Base-by-base conservation (phyloP, 2,329 filamentous ascomycete genomes). In the Penicillium sp. region DNA sequence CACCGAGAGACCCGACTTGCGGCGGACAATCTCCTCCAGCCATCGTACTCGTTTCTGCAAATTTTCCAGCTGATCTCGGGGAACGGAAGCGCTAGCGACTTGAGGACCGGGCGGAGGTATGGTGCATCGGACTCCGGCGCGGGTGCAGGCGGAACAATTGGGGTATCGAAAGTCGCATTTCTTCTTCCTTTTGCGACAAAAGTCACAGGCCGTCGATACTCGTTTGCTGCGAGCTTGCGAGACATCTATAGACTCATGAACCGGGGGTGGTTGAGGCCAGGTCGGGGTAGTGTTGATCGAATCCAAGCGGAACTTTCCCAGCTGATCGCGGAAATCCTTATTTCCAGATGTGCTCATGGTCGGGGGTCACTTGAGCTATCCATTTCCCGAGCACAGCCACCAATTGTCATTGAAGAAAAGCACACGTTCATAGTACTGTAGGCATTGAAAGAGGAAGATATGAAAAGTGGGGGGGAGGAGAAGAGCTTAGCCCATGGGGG, bases 81-180 rank as follows among this genome's bases (percentile, higher is more conserved):
- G 72, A 2, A 75, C 72, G 18, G 72, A 71, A 44, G 71, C 67
- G 55, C 61, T 73, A 39, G 72, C 69, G 58, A 74, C 67, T 55
- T 73, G 71, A 11, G 72, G 70, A 5, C 72, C 72, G 10, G 71
- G 72, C 2, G 72, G 71, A 18, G 72, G 71, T 26, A 75, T 71
- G 32, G 72, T 74, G 55, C 72, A 75, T 44, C 72, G 72, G 24
- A 75, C 72, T n/a, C 72, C 72, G 37, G 72, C 72, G 45, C 72
- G 71, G 14, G 70, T 72, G 51, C 72, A 75, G 18, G 72, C 72
- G 29, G 71, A 73, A 51, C 72, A 75, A 56, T 75, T 75, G 31
- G 72, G 72, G 48, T 75, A 75, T 40, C 71, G 71, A 49, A 75
- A 75, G 56, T 75, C 72, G 58, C 72, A 75, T 67, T 75, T 75